Base-by-base conservation (phyloP, 2,329 filamentous ascomycete species). In the Dothideomycetes sp. region DNA sequence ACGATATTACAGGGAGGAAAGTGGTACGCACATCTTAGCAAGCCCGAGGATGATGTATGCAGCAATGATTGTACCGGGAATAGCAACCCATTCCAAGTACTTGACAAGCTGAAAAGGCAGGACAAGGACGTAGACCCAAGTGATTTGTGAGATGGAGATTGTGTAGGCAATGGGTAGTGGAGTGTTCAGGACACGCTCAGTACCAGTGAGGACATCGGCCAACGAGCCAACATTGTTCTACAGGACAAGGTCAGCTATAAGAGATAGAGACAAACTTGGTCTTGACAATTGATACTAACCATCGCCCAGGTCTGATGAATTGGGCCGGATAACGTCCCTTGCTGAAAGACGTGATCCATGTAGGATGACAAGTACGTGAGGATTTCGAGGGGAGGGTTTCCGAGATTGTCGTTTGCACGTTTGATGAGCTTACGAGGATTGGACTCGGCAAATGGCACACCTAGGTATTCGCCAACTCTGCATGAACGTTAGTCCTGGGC, bases 31-130 rank as follows among this genome's bases (percentile, higher is more conserved):
- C 37, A 41, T 42, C 25, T 35, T 39, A 17, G 76, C 72, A 32
- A 91, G 76, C 17, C 82, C 83, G 45, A 91, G 74, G 57, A 91
- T 89, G 50, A 91, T 89, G 61, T 89, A 89, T 3, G 82, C 78
- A 3, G 50, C 56, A n/a, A 56, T 70, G 12, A 88, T 65, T 31
- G 79, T 81, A 23, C 78, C 84, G 0, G 84, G 84, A 48, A 91
- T 88, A 10, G 84, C 80, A 48, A 87, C 71, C 80, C 81, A 91
- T 6, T 62, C 51, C 1, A 93, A 73, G 3, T 62, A 58, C 0
- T 59, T 55, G 55, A 76, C 74, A 5, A 93, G 75, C 63, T 93
- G 85, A 70, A 91, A 91, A 5, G 85, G 85, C 1, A 93, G 71
- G 22, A 85, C 70, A 51, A 86, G 64, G 39, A 91, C 78, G 62